phyloP scores from a whole-genome alignment of 768 basidiomycete species.

The Suillus subalutaceus region DNA sequence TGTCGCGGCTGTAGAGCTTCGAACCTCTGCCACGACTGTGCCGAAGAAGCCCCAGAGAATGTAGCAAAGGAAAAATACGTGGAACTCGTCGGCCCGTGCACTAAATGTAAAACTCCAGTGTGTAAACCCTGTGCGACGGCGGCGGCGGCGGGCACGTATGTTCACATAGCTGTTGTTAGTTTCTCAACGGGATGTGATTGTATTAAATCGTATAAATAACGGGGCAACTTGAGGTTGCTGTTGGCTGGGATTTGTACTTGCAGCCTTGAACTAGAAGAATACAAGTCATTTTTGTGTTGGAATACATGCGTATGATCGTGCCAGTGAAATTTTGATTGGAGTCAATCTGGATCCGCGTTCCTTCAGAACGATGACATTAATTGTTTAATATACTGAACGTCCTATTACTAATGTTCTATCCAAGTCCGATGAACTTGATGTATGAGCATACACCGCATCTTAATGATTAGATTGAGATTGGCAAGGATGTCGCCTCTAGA shows the following conservation, averaged over 20 bases:
- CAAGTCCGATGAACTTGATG: not conserved
- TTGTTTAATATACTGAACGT: not conserved
- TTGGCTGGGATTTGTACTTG: not conserved
- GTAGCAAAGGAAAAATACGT: not conserved
- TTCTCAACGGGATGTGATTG: not conserved
- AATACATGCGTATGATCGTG: not conserved
- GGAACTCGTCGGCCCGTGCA: not conserved
- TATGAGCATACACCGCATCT: not conserved
- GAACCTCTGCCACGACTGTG: not conserved
- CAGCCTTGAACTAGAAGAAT: not conserved
- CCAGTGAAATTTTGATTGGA: not conserved
- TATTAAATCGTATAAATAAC: not conserved
- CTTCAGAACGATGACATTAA: not conserved
- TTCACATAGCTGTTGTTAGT: not conserved
- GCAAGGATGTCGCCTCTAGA: too few species aligned
- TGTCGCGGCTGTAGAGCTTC: not conserved
- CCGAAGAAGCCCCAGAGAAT: not conserved
- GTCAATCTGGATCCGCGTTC: not conserved
- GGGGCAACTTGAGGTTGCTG: not conserved
- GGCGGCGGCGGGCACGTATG: not conserved
- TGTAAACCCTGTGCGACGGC: slow-evolving; percentile 1
- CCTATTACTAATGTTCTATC: not conserved
- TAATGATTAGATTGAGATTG: too few species aligned
- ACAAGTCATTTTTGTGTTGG: not conserved
- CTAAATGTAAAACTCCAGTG: not conserved